phyloP scores from a whole-genome alignment of 2,329 filamentous ascomycete species.

The Daldinia eschscholtzii region DNA sequence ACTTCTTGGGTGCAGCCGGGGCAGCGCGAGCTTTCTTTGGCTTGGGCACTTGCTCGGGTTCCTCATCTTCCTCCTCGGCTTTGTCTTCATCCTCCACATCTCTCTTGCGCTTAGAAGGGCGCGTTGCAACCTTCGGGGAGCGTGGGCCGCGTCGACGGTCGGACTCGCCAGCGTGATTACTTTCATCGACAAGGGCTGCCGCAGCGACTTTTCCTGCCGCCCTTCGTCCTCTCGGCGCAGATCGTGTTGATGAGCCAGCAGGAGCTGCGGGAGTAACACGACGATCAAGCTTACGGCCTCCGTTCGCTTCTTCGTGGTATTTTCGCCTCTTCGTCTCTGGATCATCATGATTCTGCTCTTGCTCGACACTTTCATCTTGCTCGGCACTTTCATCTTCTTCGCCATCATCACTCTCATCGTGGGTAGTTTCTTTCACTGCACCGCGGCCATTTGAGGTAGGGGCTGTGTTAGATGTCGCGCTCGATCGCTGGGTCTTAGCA shows the following conservation, averaged over 20 bases:
- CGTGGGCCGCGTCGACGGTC: background rate
- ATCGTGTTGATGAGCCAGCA: too few species aligned
- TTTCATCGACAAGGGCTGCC: background rate
- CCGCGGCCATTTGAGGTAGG: background rate
- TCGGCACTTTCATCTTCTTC: background rate
- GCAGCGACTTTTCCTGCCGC: background rate
- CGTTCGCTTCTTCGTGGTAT: too few species aligned
- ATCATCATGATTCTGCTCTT: background rate
- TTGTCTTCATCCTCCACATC: slow-evolving; percentile 13
- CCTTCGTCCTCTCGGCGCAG: background rate
- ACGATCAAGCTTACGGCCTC: too few species aligned
- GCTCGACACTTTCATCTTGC: background rate
- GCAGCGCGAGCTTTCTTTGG: slow-evolving; percentile 12
- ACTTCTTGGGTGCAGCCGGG: slow-evolving; percentile 11
- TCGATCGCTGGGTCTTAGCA: background rate
- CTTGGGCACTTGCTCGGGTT: slow-evolving; percentile 10
- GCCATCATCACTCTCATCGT: slow-evolving; percentile 2
- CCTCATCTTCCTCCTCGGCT: slow-evolving; percentile 7
- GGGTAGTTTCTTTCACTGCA: background rate
- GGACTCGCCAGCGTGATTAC: background rate
- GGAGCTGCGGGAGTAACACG: too few species aligned
- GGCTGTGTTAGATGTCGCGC: background rate
- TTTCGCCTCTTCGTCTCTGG: background rate
- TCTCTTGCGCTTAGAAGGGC: slow-evolving; percentile 35
- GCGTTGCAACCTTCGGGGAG: background rate